Base-by-base conservation (phyloP, 164 flowering plant genomes). In the Dillenia suffruticosa region DNA sequence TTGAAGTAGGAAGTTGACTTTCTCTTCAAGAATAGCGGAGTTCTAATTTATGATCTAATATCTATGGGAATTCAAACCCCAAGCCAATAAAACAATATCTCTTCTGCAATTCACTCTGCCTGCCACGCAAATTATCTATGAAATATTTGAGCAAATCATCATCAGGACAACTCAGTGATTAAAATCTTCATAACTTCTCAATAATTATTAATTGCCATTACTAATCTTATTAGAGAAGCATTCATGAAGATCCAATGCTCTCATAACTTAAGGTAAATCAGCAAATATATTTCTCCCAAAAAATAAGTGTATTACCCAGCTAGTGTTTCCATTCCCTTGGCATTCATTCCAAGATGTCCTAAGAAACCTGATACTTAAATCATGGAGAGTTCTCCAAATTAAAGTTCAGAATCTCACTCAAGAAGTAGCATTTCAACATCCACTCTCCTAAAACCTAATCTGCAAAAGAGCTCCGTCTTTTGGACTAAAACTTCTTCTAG, bases 1-100 rank as follows among this genome's bases (percentile, higher is more conserved):
- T 74, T 53, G 64, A n/a, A 64, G 63, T 40, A 83, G 81, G 62
- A 58, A 86, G 10, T 76, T 62, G 49, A 86, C 56, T 66, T 89
- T 89, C 59, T 59, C 49, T 57, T 73, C 70, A 24, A 82, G 58
- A 43, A 59, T 60, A 19, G 76, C 75, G n/a, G 77, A 56, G 1
- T 65, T 78, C 52, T 83, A 89, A 69, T 79, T 83, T 26, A 89
- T 75, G 64, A 86, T 74, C 66, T 76, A 84, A 82, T 2, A 87
- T 76, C 51, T 72, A 76, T 5, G 83, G 74, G 71, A 72, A 81
- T 62, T 78, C 74, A 61, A 87, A 58, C 17, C 89, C 90, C 62
- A 17, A 0, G 10, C 8, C 44, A 46, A 83, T 72, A 58, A 89
- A 81, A 64, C 70, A 78, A 72, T 83, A 84, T 49, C 96, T 81